Percentiles rank a stretch among this genome's conserved stretches.
These are phyloP conservation scores for Hyaloperonospora arabidopsidis DNA, from an alignment of 352 stramenopile genomes.

Conservation along the genomic window DNA sequence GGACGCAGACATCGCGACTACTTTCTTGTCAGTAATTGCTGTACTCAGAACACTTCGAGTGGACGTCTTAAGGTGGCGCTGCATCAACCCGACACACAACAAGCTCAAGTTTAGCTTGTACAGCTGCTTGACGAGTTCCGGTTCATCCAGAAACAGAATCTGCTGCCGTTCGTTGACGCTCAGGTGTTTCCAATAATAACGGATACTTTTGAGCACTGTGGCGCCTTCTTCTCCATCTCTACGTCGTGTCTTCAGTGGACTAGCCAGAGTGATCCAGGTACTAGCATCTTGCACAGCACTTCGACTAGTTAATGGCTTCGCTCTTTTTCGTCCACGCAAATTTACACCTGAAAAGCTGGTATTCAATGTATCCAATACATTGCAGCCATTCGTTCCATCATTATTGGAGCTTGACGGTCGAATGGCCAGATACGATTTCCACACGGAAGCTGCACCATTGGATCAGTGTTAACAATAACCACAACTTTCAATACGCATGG, in stretches of 20 bases:
- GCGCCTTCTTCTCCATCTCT: conserved; percentile 12
- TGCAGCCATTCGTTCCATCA: conserved; percentile 2
- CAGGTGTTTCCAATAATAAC: conserved; percentile 61
- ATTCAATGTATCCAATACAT: conserved; percentile 1
- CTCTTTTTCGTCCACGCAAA: conserved; percentile 31
- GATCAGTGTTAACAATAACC: conserved; percentile 1
- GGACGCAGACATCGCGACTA: not conserved
- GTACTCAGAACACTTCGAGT: conserved; percentile 5
- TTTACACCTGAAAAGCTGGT: not conserved
- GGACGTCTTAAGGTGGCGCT: conserved; percentile 63
- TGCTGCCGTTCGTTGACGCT: conserved; percentile 57
- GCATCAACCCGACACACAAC: conserved; percentile 77
- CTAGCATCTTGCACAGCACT: conserved; percentile 5
- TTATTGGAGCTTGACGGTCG: conserved; percentile 24
- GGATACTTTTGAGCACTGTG: conserved; percentile 28
- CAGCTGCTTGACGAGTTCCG: conserved; percentile 77
- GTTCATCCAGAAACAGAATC: conserved; percentile 71
- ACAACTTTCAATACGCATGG: not conserved
- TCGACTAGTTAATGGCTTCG: conserved; percentile 25
- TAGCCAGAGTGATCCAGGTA: conserved; percentile 24
- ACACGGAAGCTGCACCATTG: conserved; percentile 45
- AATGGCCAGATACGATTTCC: conserved; percentile 54
- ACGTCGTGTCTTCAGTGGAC: conserved; percentile 13
- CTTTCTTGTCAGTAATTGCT: conserved; percentile 9
- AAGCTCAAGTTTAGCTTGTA: conserved; percentile 85